phyloP scores from a whole-genome alignment of 805 yeast genomes.

The Myxozyma lipomycoides region DNA sequence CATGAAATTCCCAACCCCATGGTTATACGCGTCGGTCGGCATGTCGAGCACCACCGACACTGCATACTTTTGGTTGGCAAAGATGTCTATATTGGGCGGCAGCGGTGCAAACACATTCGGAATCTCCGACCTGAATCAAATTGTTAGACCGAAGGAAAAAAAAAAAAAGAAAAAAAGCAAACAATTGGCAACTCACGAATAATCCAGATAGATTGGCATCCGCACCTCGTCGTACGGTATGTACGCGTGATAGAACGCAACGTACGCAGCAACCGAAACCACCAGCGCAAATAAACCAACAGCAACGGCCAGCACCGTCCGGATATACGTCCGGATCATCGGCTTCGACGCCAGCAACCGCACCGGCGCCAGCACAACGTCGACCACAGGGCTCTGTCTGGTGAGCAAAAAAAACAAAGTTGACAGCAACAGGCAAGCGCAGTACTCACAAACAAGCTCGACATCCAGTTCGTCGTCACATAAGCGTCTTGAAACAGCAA shows the following conservation, averaged over 20 bases:
- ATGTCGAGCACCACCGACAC: conserved; percentile 32
- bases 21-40: conserved; percentile 36
- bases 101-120: background rate
- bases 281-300: conserved; percentile 5
- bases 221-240: conserved; percentile 21
- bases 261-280: conserved; percentile 13
- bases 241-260: conserved; percentile 17
- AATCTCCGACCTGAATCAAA: background rate
- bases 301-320: conserved; percentile 7
- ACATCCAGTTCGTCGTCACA: too few species aligned
- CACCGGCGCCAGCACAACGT: background rate
- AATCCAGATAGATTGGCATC: conserved; percentile 21
- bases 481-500: too few species aligned
- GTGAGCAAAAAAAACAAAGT: too few species aligned
- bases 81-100: background rate
- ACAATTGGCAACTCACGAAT: conserved; percentile 5
- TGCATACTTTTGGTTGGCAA: conserved; percentile 25
- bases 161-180: background rate
- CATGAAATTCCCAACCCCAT: conserved; percentile 37
- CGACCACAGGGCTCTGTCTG: background rate
- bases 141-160: too few species aligned
- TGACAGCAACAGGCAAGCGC: too few species aligned
- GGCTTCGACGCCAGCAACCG: conserved; percentile 13
- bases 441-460: too few species aligned
- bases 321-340: conserved; percentile 18